Percentiles rank a stretch among this genome's conserved stretches.
phyloP scores from a whole-genome alignment of 345 rosid genomes.

The Iberis pinnata region DNA sequence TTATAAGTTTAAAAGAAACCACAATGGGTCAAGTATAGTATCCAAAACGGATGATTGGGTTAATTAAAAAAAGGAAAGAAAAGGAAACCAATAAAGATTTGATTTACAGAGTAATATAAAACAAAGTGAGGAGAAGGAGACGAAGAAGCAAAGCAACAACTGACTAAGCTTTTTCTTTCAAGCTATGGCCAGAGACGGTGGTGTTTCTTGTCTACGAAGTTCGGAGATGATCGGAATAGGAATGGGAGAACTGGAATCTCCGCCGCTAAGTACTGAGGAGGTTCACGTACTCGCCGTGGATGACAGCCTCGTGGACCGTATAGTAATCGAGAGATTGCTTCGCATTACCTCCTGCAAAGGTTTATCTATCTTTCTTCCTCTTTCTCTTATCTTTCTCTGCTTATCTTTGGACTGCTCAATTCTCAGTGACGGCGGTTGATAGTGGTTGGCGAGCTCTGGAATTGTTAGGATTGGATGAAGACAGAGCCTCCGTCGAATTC shows the following conservation, averaged over 20 bases:
- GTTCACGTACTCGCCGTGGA: constrained; percentile 93
- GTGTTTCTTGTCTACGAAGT: constrained; percentile 37
- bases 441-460: constrained; percentile 83
- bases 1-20: no score
- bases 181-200: constrained; percentile 53
- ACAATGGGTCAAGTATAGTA: no score
- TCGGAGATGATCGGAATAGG: constrained; percentile 37
- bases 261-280: constrained; percentile 40
- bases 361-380: constrained; percentile 2
- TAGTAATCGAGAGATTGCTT: constrained; percentile 79
- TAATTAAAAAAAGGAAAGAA: no score
- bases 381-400: not conserved
- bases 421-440: constrained; percentile 82
- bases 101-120: no score
- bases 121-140: no score
- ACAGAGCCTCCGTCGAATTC: constrained; percentile 34
- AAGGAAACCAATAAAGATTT: no score
- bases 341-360: constrained; percentile 77
- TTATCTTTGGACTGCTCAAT: constrained; percentile 5
- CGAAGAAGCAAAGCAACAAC: no score
- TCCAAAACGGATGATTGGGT: no score
- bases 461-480: constrained; percentile 65
- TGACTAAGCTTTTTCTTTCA: no score
- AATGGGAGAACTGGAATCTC: constrained; percentile 29
- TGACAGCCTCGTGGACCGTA: constrained; percentile 80